Percentiles rank a stretch among this genome's conserved stretches.
Conservation (phyloP, 2,329 filamentous ascomycete species). For the Fusarium bulbicola region DNA sequence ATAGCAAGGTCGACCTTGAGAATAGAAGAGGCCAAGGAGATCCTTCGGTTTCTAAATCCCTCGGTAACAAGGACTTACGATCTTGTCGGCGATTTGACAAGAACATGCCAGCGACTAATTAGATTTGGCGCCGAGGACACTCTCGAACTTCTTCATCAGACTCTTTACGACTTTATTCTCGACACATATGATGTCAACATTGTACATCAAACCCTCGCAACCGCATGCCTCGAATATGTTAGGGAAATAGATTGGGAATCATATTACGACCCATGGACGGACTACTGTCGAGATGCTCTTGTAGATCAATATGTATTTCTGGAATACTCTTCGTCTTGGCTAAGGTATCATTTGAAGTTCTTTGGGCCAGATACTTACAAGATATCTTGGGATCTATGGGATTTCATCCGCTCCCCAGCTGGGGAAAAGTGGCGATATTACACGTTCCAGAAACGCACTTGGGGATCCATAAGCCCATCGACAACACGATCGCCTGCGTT, state of each 20-base stretch:
- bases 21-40: slow-evolving; percentile 23
- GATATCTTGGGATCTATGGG: slow-evolving; percentile 23
- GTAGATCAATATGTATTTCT: slow-evolving; percentile 7
- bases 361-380: background rate
- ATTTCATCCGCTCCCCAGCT: slow-evolving; percentile 26
- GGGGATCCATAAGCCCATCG: background rate
- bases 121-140: slow-evolving; percentile 25
- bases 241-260: slow-evolving; percentile 15
- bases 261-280: background rate
- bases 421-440: slow-evolving; percentile 21
- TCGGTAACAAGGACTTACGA: slow-evolving; percentile 30
- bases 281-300: background rate
- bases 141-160: slow-evolving; percentile 35
- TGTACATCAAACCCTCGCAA: slow-evolving; percentile 20
- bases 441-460: background rate
- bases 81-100: slow-evolving; percentile 23
- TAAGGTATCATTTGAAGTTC: slow-evolving; percentile 26
- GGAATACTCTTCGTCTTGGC: slow-evolving; percentile 16
- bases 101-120: slow-evolving; percentile 28
- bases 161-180: slow-evolving; percentile 33
- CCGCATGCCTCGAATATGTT: slow-evolving; percentile 23
- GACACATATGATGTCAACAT: slow-evolving; percentile 26
- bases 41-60: slow-evolving; percentile 27
- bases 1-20: slow-evolving; percentile 16
- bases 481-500: background rate